These are phyloP conservation scores for Cocos nucifera DNA, from an alignment of 176 grass and related monocot species.

Conservation along the genomic window DNA sequence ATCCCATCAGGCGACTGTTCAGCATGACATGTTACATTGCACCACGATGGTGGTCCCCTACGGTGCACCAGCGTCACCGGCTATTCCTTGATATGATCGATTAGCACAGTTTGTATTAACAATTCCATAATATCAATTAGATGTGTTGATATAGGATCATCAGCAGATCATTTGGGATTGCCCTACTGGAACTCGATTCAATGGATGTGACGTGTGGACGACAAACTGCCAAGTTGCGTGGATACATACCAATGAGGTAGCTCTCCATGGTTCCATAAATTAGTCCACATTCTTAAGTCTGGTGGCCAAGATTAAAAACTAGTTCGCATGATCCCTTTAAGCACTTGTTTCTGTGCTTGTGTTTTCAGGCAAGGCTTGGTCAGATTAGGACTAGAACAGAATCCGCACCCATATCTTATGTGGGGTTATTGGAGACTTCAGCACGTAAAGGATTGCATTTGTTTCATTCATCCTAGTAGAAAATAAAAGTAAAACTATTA, in stretches of 20 bases:
- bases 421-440: neutral
- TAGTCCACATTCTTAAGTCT: too few species aligned
- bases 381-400: neutral
- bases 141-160: too few species aligned
- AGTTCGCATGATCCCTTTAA: neutral
- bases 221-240: neutral
- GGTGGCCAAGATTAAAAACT: too few species aligned
- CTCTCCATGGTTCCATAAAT: too few species aligned
- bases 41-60: conserved; percentile 1
- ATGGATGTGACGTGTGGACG: neutral
- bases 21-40: neutral
- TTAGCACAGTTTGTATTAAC: neutral
- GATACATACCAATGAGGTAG: neutral
- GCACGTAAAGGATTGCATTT: too few species aligned
- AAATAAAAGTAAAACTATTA: too few species aligned
- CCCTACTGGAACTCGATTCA: neutral
- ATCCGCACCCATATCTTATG: conserved; percentile 7
- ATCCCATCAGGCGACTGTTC: conserved; percentile 11
- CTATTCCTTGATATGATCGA: neutral
- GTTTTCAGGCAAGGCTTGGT: neutral
- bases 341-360: neutral
- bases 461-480: too few species aligned
- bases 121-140: too few species aligned
- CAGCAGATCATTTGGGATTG: neutral
- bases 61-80: too few species aligned